Evolutionary conservation across 2,329 filamentous ascomycete species (phyloP).

Genomic region (Diaporthe ampelina): DNA sequence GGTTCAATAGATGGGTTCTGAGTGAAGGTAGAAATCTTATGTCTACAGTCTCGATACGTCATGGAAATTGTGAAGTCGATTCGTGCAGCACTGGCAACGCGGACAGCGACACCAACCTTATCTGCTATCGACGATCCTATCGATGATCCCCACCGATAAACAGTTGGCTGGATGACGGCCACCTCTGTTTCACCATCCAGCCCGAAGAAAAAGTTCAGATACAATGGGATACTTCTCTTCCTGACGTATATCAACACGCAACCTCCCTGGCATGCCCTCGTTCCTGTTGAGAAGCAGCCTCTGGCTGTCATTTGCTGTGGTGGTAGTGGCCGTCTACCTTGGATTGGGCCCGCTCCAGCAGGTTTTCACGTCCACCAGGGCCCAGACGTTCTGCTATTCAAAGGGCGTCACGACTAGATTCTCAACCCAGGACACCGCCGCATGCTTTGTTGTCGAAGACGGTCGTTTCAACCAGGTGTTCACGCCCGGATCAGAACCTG

Average conservation of each 20-base stretch:
- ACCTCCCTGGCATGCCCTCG: constrained; percentile 17
- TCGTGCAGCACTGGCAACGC: neutral
- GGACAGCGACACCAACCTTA: constrained; percentile 24
- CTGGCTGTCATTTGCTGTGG: constrained; percentile 36
- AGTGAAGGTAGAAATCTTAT: neutral
- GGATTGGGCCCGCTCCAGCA: constrained; percentile 37
- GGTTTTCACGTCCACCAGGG: constrained; percentile 6
- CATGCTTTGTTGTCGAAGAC: constrained; percentile 69
- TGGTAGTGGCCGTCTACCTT: constrained; percentile 37
- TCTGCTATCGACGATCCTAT: constrained; percentile 29
- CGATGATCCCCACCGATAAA: constrained; percentile 7
- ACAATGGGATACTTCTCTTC: neutral
- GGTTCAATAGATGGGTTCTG: neutral
- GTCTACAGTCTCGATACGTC: neutral
- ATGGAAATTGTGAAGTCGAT: constrained; percentile 18
- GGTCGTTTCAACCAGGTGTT: constrained; percentile 67
- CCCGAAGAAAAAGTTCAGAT: neutral
- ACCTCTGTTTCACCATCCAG: neutral
- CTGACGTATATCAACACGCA: neutral
- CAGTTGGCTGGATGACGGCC: neutral
- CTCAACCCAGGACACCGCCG: constrained; percentile 53
- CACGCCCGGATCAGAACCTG: constrained; percentile 41
- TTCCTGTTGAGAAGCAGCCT: constrained; percentile 34
- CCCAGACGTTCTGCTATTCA: constrained; percentile 58
- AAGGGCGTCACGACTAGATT: constrained; percentile 59